Evolutionary conservation across 2,329 filamentous ascomycete genomes (phyloP), one percentile per base, ranked within the genome.

Genomic region (Fusarium tanahbumbuense): DNA sequence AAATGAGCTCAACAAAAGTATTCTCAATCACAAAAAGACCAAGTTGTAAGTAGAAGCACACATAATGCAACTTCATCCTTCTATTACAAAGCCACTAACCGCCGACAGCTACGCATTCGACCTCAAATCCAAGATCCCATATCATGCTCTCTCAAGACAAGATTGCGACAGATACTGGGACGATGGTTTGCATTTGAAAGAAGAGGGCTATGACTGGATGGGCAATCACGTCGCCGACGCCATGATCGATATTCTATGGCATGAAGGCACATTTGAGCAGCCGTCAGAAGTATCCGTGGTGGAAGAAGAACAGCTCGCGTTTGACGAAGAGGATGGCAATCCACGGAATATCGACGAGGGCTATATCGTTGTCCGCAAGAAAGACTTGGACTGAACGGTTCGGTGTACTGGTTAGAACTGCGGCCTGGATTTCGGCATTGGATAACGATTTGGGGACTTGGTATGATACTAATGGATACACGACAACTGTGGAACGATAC

Each of bases 161-260:
- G 83, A 87, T 60, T 81, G 83, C 23, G 67, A 80, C 3, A 79
- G 78, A 60, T 86, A 88, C 72, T 91, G 88, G 87, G 83, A 88
- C 67, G 89, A 92, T 77, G 83, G 83, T 20, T 68, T 91, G 23
- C 89, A 92, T 78, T 81, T 91, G 12, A 86, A 85, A 1, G 77
- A 81, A 0, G 82, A 80, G 9, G 89, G 89, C 10, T 91, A 92
- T 79, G 84, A 90, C 73, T 80, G 87, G 72, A 87, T 92, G 82
- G 89, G 89, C 3, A 81, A 83, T 41, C 81, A 85, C 60, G 81
- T 91, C 52, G 89, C 85, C 48, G 81, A 84, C 25, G 82, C 79
- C 30, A 76, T 91, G 12, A 79, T 87, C 47, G 80, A 82, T 30
- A 78, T 89, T 41, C 71, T 85, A 47, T 76, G 77, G 64, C 76